Evolutionary conservation across 192 early-diverging fungal species (phyloP), one percentile per base, ranked within the genome.

Genomic region (Umbelopsis ramanniana): DNA sequence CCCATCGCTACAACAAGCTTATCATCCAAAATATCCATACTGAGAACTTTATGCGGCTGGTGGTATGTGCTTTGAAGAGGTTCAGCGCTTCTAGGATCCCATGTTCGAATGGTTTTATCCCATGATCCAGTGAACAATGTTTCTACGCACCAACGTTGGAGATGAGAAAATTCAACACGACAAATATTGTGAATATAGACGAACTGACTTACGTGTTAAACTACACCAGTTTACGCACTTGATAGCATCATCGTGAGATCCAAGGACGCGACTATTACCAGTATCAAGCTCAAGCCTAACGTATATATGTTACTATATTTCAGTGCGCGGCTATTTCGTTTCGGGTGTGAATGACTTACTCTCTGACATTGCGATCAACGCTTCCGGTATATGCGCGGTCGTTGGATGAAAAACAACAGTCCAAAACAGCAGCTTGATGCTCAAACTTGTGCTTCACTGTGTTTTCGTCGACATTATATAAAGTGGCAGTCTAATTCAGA

Each of bases 91-190:
- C 93, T 87, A 23, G 89, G 79, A 74, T 97, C 93, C 90, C 90
- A 97, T 19, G 89, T 76, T 10, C 90, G 83, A 48, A 97, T 81
- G 6, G 92, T 85, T 74, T 91, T 91, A 78, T 99, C 97, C 97
- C 97, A 99, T 54, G 92, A 89, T 52, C 96, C 97, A 17, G 95
- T 90, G 21, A 94, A 75, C n/a, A 96, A 73, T 21, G 88, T 76
- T 33, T 83, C 92, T 91, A 70, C 6, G 40, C 40, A 43, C 8
- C 0, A 46, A 29, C 43, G 21, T 52, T 60, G 45, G n/a, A 8
- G 3, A 14, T 50, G 24, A 43, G 15, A 46, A n/a, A 52, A 52
- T 38, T 9, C 67, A 19, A 38, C 22, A 37, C 12, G 21, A 1
- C 33, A 66, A 63, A 29, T 29, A 9, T 37, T 15, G 11, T 26